Evolutionary conservation across 371 early-diverging fungal genomes (phyloP).

Genomic region (Dichotomocladium elegans): DNA sequence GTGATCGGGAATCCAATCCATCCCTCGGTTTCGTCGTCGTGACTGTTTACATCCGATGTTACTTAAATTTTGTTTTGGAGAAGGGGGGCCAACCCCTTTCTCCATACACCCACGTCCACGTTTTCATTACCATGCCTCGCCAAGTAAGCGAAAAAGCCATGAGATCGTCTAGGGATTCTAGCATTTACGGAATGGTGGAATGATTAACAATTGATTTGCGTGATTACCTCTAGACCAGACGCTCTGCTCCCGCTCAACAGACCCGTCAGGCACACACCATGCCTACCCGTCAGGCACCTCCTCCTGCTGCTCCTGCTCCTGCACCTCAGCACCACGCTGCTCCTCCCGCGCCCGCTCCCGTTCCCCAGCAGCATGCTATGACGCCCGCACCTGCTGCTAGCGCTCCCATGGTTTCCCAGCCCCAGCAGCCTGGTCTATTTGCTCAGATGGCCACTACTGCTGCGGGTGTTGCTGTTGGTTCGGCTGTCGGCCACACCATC

Average conservation of each 20-base stretch:
- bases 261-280: constrained; percentile 68
- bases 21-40: too few species aligned
- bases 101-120: too few species aligned
- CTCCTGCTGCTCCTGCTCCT: constrained; percentile 47
- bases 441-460: constrained; percentile 81
- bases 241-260: constrained; percentile 62
- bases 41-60: too few species aligned
- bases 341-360: background rate
- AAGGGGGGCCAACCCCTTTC: too few species aligned
- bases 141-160: background rate
- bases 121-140: constrained; percentile 5
- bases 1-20: too few species aligned
- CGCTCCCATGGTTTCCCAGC: constrained; percentile 56
- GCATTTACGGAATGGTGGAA: background rate
- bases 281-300: constrained; percentile 64
- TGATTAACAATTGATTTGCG: background rate
- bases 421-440: constrained; percentile 67
- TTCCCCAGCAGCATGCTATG: constrained; percentile 23
- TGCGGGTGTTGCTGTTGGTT: constrained; percentile 91
- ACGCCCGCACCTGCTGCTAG: constrained; percentile 34
- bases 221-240: constrained; percentile 36
- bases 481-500: constrained; percentile 72
- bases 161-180: too few species aligned
- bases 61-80: too few species aligned
- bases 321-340: constrained; percentile 29